These are phyloP conservation scores for Candida sp. DNA, from an alignment of 1,139 yeast genomes.

Conservation along the genomic window DNA sequence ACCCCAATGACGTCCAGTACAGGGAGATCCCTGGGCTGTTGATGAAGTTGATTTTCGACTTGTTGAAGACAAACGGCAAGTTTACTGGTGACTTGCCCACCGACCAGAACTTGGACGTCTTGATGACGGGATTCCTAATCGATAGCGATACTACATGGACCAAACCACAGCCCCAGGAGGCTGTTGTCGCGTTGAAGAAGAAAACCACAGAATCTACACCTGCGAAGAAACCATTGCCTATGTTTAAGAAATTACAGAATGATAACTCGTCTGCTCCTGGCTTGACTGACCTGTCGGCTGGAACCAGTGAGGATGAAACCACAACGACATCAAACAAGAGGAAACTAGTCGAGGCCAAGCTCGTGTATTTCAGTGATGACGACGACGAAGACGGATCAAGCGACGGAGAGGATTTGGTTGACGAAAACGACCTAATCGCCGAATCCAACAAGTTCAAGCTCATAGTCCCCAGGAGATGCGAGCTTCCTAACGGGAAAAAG, in stretches of 20 bases:
- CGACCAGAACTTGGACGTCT: constrained; percentile 58
- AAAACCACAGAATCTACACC: neutral
- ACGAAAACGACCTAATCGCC: constrained; percentile 47
- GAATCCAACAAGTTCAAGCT: constrained; percentile 33
- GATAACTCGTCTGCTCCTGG: constrained; percentile 19
- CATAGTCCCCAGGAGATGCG: constrained; percentile 54
- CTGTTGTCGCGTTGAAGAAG: constrained; percentile 11
- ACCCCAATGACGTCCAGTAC: constrained; percentile 54
- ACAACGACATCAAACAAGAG: constrained; percentile 40
- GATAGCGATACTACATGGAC: constrained; percentile 40
- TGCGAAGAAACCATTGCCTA: constrained; percentile 22
- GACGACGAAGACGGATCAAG: constrained; percentile 36
- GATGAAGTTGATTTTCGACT: constrained; percentile 41
- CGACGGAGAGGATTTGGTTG: constrained; percentile 36
- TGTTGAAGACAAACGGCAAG: constrained; percentile 51
- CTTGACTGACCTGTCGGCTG: constrained; percentile 48
- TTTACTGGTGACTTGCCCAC: constrained; percentile 57
- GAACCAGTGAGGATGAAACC: constrained; percentile 31
- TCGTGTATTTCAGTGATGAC: constrained; percentile 53
- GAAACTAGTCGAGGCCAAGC: constrained; percentile 50
- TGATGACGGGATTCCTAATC: constrained; percentile 67
- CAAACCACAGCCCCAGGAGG: constrained; percentile 43
- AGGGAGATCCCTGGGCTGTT: constrained; percentile 43
- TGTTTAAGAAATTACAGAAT: constrained; percentile 29
- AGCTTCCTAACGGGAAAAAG: constrained; percentile 58